Percentiles rank a stretch among this genome's conserved stretches.
Evolutionary conservation across 192 early-diverging fungal species (phyloP).

Genomic region (Lunasporangiospora selenospora): DNA sequence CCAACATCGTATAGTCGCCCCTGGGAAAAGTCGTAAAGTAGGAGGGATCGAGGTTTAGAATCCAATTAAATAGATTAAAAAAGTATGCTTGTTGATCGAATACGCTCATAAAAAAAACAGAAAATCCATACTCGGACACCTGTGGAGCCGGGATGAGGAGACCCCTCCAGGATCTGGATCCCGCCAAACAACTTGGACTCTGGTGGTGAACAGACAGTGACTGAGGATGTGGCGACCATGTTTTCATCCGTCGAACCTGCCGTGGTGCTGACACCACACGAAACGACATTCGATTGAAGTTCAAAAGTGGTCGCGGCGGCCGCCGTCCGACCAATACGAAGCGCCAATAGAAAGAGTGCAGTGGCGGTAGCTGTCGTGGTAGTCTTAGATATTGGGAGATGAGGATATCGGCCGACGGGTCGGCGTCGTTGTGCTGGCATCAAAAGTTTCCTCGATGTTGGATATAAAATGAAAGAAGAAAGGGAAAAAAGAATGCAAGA

Average conservation of each 20-base stretch:
- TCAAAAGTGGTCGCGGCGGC: conserved; percentile 15
- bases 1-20: conserved; percentile 42
- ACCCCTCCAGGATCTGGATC: conserved; percentile 22
- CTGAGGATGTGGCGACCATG: not conserved
- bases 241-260: not conserved
- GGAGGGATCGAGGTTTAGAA: not conserved
- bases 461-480: no score
- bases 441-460: no score
- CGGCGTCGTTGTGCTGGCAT: no score
- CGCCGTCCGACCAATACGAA: no score
- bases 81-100: not conserved
- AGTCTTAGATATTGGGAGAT: no score
- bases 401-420: no score
- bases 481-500: no score
- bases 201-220: conserved; percentile 12
- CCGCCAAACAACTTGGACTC: conserved; percentile 35
- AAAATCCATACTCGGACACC: conserved; percentile 20
- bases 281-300: conserved; percentile 30
- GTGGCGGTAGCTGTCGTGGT: no score
- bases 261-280: not conserved
- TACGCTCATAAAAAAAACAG: not conserved
- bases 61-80: not conserved
- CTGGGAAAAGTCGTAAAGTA: not conserved
- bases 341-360: no score
- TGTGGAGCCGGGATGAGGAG: conserved; percentile 21